A percentile compares a stretch with the other conserved stretches of the same genome.
Evolutionary conservation across 495 filamentous ascomycete species (phyloP).

Genomic region (Aspergillus steynii): DNA sequence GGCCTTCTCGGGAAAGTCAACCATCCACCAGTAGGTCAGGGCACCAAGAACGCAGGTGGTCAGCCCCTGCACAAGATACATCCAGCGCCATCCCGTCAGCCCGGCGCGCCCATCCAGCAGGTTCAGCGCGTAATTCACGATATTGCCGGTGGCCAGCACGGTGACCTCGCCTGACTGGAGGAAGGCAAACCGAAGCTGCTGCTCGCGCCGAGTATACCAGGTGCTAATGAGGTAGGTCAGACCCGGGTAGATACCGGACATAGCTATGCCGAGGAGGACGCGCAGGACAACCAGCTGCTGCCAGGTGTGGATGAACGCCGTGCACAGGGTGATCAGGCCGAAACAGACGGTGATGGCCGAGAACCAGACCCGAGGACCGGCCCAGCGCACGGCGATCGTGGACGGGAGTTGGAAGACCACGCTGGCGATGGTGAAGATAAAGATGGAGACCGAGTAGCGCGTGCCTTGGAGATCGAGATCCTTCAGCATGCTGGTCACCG

Average conservation of each 20-base stretch:
- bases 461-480: slow-evolving; percentile 67
- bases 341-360: slow-evolving; percentile 65
- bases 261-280: slow-evolving; percentile 67
- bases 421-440: slow-evolving; percentile 76
- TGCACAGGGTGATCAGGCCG: slow-evolving; percentile 71
- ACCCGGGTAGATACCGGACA: slow-evolving; percentile 71
- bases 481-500: slow-evolving; percentile 69
- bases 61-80: slow-evolving; percentile 69
- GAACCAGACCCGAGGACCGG: slow-evolving; percentile 72
- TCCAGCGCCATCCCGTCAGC: slow-evolving; percentile 74
- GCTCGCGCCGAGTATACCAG: slow-evolving; percentile 72
- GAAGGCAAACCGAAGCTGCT: slow-evolving; percentile 75
- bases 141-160: slow-evolving; percentile 66
- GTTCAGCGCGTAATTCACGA: slow-evolving; percentile 73
- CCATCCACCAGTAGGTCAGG: slow-evolving; percentile 75
- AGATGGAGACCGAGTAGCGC: slow-evolving; percentile 70
- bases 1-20: slow-evolving; percentile 75
- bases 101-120: slow-evolving; percentile 59
- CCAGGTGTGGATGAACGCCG: slow-evolving; percentile 67
- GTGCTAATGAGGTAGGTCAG: slow-evolving; percentile 69
- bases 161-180: slow-evolving; percentile 69
- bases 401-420: slow-evolving; percentile 75
- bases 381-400: slow-evolving; percentile 66
- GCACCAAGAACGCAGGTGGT: slow-evolving; percentile 67
- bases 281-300: slow-evolving; percentile 72